A percentile compares a stretch with the other conserved stretches of the same genome.
Conservation (phyloP, 2,329 filamentous ascomycete genomes). For the Paraphaeosphaeria sporulosa region DNA sequence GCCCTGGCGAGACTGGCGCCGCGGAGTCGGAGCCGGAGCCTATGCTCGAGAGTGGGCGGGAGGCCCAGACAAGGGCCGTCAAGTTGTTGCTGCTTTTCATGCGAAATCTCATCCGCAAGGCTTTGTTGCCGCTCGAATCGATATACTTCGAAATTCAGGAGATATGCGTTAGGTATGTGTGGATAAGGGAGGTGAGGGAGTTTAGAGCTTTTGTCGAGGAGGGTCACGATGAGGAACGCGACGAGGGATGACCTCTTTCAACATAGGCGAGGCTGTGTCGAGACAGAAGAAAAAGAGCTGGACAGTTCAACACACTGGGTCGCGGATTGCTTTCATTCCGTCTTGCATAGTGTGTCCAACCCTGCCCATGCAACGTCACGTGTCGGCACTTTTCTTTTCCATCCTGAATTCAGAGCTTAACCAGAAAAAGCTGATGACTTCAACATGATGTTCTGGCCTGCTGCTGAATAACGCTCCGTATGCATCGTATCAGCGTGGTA, state of each 20-base stretch:
- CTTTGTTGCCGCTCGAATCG: slow-evolving; percentile 36
- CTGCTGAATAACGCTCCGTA: not conserved
- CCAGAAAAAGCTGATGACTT: not conserved
- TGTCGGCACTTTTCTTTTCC: not conserved
- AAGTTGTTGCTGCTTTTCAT: slow-evolving; percentile 50
- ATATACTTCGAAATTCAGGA: slow-evolving; percentile 52
- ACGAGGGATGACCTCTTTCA: slow-evolving; percentile 1
- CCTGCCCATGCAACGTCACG: not conserved
- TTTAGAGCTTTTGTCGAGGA: slow-evolving; percentile 44
- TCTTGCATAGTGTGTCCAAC: not conserved
- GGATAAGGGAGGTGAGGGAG: slow-evolving; percentile 51
- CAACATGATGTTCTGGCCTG: slow-evolving; percentile 2
- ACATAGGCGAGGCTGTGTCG: not conserved
- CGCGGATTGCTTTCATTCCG: not conserved
- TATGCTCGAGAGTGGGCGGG: slow-evolving; percentile 37
- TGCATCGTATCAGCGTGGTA: not conserved
- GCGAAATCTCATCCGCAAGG: slow-evolving; percentile 47
- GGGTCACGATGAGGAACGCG: slow-evolving; percentile 14
- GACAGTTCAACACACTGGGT: not conserved
- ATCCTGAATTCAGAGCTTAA: not conserved
- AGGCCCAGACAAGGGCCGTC: slow-evolving; percentile 47
- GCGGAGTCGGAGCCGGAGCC: not conserved
- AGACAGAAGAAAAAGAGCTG: not conserved
- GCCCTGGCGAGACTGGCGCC: slow-evolving; percentile 9
- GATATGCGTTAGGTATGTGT: slow-evolving; percentile 50